Base-by-base conservation (phyloP, 768 basidiomycete species). In the Boletus tylopilopsis region DNA sequence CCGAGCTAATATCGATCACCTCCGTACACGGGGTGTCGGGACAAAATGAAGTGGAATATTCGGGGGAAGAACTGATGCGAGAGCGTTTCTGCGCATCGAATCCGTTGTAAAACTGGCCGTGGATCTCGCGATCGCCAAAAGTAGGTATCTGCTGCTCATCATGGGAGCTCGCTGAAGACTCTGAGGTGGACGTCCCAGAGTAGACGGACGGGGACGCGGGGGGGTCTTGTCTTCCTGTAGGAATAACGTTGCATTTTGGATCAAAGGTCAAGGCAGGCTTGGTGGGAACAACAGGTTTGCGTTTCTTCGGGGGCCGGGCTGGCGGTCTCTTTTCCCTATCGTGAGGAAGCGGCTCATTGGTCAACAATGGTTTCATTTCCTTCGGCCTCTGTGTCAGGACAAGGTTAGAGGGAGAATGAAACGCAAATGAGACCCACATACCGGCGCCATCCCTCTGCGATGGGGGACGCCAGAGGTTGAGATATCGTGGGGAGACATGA, bases 281-380 rank as follows among this genome's bases (percentile, higher is more conserved):
- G 18, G 51, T 32, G 18, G 67, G 67, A 6, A 22, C 0, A 11
- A 18, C 1, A 16, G 41, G 58, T 53, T 53, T 70, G 57, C 67
- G 67, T 48, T 48, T 59, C 46, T 57, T 68, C 15, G 15, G 36
- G 27, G 53, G 44, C 36, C 24, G 60, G 6, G 45, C 7, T 4
- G 39, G 5, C 21, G 45, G 42, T 36, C 24, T 68, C 55, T n/a
- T 68, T 54, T 62, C 57, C 51, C 66, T 63, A 22, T 56, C 50
- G 18, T 49, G 41, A 37, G 55, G n/a, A 12, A 67, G 66, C 7
- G 66, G 66, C 2, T 55, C 51, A 7, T 8, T 43, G 8, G 66
- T 59, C 30, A 51, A 45, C 33, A 64, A 44, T 16, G 66, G 61
- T 36, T 19, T 57, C 13, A 48, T 39, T 32, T 56, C 58, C 37